Base-by-base conservation (phyloP, 2,329 filamentous ascomycete genomes). In the Stagonosporopsis rhizophila region DNA sequence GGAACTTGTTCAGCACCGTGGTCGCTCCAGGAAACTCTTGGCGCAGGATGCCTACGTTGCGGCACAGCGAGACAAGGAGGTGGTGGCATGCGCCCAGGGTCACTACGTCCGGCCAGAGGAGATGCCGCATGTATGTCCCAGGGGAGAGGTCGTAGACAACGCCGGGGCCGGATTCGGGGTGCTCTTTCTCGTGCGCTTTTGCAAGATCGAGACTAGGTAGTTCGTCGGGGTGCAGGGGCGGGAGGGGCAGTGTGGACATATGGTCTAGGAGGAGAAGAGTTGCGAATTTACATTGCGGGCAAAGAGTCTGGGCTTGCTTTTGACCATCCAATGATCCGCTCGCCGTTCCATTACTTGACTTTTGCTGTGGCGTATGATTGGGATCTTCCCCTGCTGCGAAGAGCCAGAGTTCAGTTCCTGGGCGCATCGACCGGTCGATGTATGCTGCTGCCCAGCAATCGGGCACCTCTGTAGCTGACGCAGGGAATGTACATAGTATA, bases 401-500 rank as follows among this genome's bases (percentile, higher is more conserved):
- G 1, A 90, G 66, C 83, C 85, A 89, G 27, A 86, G 76, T 59
- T 89, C 83, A 0, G 88, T 90, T 68, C 89, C 87, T 0, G 85
- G 85, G 0, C 81, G 80, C 50, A 79, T 80, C 4, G 82, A 82
- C 19, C 87, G 79, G 70, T 91, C 88, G 6, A 88, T 68, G 66
- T 87, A 89, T 0, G 83, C 85, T 0, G 82, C 83, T 0, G 82
- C 80, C 67, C 89, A 87, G 66, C 75, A 77, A 54, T 61, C 32
- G 17, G 72, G 70, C 2, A 66, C 23, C 25, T 45, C 22, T 1
- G 42, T 40, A 4, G 47, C 37, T 4, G 56, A 51, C 15, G 50
- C 40, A 68, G 83, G 6, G 75, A 78, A 63, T 72, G 76, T 62
- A 73, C 74, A 32, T 73, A 76, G 56, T 23, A 76, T 67, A 27